Conservation (phyloP, 768 basidiomycete genomes). For the Rhizopogon vesiculosus region DNA sequence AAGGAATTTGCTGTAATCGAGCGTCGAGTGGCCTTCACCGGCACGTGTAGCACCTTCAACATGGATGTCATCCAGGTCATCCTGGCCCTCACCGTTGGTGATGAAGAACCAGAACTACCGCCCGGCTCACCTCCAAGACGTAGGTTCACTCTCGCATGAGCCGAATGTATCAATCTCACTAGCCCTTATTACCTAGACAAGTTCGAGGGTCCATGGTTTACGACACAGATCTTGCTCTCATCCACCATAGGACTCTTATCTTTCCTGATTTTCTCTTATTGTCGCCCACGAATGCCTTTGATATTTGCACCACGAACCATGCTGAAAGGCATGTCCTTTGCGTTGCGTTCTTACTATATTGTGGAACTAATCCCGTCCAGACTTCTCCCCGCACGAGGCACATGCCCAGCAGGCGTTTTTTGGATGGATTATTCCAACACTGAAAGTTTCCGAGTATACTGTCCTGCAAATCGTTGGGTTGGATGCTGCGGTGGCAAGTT, state of each 20-base stretch:
- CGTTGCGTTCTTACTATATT: neutral
- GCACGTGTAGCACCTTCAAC: neutral
- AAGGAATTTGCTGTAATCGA: no score
- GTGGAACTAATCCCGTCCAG: conserved; percentile 33
- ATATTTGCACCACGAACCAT: conserved; percentile 92
- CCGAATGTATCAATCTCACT: neutral
- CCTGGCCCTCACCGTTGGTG: conserved; percentile 19
- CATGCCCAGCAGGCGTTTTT: conserved; percentile 86
- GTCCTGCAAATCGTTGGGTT: conserved; percentile 95
- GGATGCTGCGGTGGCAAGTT: conserved; percentile 90
- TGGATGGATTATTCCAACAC: conserved; percentile 94
- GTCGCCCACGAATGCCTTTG: conserved; percentile 82
- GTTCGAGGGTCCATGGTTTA: conserved; percentile 94
- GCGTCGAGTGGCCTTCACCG: neutral
- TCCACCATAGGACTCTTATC: conserved; percentile 70
- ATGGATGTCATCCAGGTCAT: conserved; percentile 14
- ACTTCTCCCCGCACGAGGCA: conserved; percentile 91
- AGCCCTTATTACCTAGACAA: conserved; percentile 41
- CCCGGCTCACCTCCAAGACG: conserved; percentile 65
- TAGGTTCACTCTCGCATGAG: conserved; percentile 27
- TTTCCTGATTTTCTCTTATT: conserved; percentile 87
- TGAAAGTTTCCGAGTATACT: conserved; percentile 86
- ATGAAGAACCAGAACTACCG: conserved; percentile 41
- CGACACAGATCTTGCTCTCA: conserved; percentile 82
- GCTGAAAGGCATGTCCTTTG: conserved; percentile 70